Base-by-base conservation (phyloP, 2,329 filamentous ascomycete species). In the Pleomassaria siparia region DNA sequence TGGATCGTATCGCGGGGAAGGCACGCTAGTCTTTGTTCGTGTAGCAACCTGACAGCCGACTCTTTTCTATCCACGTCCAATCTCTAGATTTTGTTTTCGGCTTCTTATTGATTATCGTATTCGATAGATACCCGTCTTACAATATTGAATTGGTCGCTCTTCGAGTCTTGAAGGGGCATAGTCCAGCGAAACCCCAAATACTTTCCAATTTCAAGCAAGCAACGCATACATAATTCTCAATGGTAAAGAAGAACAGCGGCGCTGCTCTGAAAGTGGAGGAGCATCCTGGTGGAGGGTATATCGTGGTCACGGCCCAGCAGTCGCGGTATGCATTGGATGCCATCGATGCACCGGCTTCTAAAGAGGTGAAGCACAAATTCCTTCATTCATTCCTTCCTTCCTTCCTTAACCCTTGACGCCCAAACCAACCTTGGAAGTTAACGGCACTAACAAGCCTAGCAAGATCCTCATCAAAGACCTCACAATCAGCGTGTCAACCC, bases 381-480 rank as follows among this genome's bases (percentile, higher is more conserved):
- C 35, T 11, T 13, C 18, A 21, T 6, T 20, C 16, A 15, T 29
- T 11, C 29, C 13, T 11, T 9, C 29, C 29, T n/a, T n/a, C 29
- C 29, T 30, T 9, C 12, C 12, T 30, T 35, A 35, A 7, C 7
- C 33, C 18, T 22, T 16, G 15, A 37, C 8, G 29, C 8, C 32
- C 32, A n/a, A 18, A 15, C 32, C 32, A 8, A 35, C 32, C 7
- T 13, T 8, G 12, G 8, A n/a, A 30, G 8, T 13, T 30, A 9
- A 9, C 29, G 12, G 40, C 28, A 11, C 24, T 32, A 44, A 43
- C 44, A 30, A 20, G 29, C 7, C 10, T 21, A 3, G n/a, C 18
- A 11, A 74, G 70, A 70, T 76, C 37, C 56, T 72, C 4, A 54
- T 91, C 33, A 86, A 89, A 53, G 86, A 87, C 39, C 76, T 92